Base-by-base conservation (phyloP, 805 yeast genomes). In the Saccharomycopsis oosterbeekiorum region DNA sequence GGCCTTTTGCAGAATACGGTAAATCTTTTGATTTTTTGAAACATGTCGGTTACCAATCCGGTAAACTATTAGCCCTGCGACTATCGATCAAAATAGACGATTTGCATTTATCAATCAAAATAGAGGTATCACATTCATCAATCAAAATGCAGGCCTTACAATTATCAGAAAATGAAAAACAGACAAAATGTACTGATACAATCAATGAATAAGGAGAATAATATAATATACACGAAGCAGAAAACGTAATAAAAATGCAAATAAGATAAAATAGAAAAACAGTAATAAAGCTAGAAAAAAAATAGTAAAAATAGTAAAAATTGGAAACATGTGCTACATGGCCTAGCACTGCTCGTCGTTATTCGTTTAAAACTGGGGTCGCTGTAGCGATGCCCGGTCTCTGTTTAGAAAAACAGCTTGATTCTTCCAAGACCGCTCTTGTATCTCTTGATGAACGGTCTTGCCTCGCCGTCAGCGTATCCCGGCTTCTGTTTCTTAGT, bases 351-450 rank as follows among this genome's bases (percentile, higher is more conserved):
- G 24, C 26, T 1, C 50, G 17, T 42, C 14, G 21, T 42, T 19
- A 19, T 12, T 17, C 8, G 12, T 42, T 19, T 3, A 24, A 17
- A 17, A 41, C 19, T 10, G 10, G 26, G 14, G 1, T 17, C n/a
- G 24, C 10, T 19, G 24, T n/a, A 12, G 24, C 24, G 17, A 4
- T 4, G n/a, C 10, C n/a, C n/a, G 10, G 17, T 21, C 17, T 8
- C 14, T 24, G 29, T 47, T 47, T 26, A 47, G 53, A 47, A 47
- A 17, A 47, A 47, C 53, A 47, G 53, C n/a, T 47, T 47, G 34
- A 47, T 47, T 47, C 15, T 47, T 26, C 53, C 53, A 47, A 47
- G 53, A 47, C 53, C 26, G 53, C 53, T 47, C n/a, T 47, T 47
- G 34, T 47, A 47, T 47, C 53, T 47, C n/a, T 47, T 47, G 34